Percentiles rank a stretch among this genome's conserved stretches.
Conservation (phyloP, 1,139 yeast species). For the Blastobotrys niveus region DNA sequence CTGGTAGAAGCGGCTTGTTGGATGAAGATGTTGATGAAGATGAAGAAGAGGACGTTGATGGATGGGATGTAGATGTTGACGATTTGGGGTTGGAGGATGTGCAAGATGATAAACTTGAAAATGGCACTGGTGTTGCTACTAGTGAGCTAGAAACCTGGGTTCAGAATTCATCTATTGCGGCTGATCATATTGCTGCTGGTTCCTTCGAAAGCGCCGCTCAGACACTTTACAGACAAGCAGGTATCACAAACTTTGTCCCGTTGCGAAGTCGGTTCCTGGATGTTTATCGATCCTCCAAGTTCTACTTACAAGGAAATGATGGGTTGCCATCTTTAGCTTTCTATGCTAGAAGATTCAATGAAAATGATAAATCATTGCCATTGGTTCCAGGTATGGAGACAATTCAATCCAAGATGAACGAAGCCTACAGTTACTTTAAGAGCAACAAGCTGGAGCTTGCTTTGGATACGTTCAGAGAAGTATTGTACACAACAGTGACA, state of each 20-base stretch:
- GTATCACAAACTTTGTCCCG: conserved; percentile 82
- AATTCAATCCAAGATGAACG: conserved; percentile 51
- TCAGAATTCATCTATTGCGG: conserved; percentile 84
- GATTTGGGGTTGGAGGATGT: conserved; percentile 63
- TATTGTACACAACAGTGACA: conserved; percentile 70
- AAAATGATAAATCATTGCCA: conserved; percentile 48
- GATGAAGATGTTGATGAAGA: conserved; percentile 42
- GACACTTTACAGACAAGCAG: conserved; percentile 81
- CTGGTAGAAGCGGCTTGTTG: conserved; percentile 34
- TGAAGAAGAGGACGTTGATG: conserved; percentile 24
- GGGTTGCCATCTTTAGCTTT: conserved; percentile 66
- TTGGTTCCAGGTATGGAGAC: conserved; percentile 66
- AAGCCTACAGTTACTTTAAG: conserved; percentile 78
- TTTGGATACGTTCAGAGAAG: conserved; percentile 67
- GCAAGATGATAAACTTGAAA: conserved; percentile 47
- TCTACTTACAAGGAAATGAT: conserved; percentile 68
- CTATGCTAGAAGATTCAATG: conserved; percentile 53
- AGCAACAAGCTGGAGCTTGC: conserved; percentile 80
- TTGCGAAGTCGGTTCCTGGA: conserved; percentile 75
- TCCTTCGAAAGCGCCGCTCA: conserved; percentile 95
- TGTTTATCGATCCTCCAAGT: conserved; percentile 72
- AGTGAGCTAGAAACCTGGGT: conserved; percentile 78
- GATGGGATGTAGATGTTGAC: conserved; percentile 39
- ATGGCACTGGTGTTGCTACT: conserved; percentile 42
- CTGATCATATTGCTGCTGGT: conserved; percentile 93